Conservation (phyloP, 768 basidiomycete species). For the Suillus brevipes region DNA sequence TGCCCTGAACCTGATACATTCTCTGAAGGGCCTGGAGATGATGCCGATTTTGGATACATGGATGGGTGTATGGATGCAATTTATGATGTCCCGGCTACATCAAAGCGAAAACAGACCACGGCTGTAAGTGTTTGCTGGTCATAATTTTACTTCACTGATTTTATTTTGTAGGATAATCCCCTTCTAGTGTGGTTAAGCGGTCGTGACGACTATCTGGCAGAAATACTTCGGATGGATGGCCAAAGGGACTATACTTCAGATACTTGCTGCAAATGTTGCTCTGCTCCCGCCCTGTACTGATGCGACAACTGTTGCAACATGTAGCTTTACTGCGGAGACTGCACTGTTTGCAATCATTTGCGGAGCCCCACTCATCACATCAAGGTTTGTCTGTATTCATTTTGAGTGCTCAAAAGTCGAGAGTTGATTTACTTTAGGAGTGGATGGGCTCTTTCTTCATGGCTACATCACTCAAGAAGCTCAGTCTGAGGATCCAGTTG, state of each 20-base stretch:
- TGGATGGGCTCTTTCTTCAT: conserved; percentile 23
- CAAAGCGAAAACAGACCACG: too few species aligned
- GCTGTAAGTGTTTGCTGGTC: too few species aligned
- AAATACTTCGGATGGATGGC: too few species aligned
- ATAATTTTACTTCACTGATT: too few species aligned
- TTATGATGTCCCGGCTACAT: too few species aligned
- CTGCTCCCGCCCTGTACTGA: background rate
- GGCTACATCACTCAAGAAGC: conserved; percentile 14
- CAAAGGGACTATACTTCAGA: too few species aligned
- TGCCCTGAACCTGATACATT: background rate
- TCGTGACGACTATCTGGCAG: too few species aligned
- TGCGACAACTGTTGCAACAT: conserved; percentile 7
- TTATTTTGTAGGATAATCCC: background rate
- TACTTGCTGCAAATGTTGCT: too few species aligned
- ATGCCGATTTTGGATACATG: background rate
- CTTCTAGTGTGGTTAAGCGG: background rate
- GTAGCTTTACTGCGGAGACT: background rate
- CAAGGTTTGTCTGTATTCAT: conserved; percentile 5
- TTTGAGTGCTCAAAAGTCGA: background rate
- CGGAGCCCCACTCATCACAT: conserved; percentile 3
- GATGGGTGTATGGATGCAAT: background rate
- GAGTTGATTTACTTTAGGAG: conserved; percentile 8
- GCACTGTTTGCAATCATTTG: conserved; percentile 1
- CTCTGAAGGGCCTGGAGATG: background rate
- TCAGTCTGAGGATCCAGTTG: conserved; percentile 24